Base-by-base conservation (phyloP, 768 basidiomycete genomes). In the Tricholoma saponaceum region DNA sequence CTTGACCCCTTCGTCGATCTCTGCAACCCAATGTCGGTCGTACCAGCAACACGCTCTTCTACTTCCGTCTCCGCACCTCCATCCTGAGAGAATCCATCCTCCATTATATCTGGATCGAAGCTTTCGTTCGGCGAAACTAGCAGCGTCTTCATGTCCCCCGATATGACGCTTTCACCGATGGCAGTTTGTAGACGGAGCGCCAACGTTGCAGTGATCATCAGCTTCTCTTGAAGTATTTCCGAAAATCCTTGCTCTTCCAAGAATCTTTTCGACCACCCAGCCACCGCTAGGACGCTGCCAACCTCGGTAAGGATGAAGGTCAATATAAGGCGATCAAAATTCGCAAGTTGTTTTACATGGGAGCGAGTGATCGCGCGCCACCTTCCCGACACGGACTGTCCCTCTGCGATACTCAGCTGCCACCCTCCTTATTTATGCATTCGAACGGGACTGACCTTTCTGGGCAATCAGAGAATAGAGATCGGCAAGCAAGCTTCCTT, bases 21-120 rank as follows among this genome's bases (percentile, higher is more conserved):
- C 28, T 23, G 7, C 43, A 67, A 59, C 10, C 66, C 66, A n/a
- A 67, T 54, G 28, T 67, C 64, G 7, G 66, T 67, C 30, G 64
- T 60, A 16, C 64, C 62, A 3, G 60, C 62, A 32, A 67, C 61
- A 5, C 28, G 52, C 51, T 58, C 56, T 22, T 53, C 54, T 1
- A 22, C 23, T 18, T 10, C n/a, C 6, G 22, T 14, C 22, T 6
- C 52, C 32, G 8, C 12, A 35, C n/a, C 16, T 5, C 44, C 50
- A 37, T 46, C 57, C 23, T 57, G 37, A 18, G 56, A 58, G 47
- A 63, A 65, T n/a, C 50, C 58, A 50, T 65, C 58, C 0, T 63
- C 64, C 64, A 65, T 65, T 9, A 1, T 4, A 5, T 16, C 44
- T 37, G 56, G 51, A 32, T 61, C 37, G 14, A 61, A 65, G 1